A percentile compares a stretch with the other conserved stretches of the same genome.
These are phyloP conservation scores for Penicillium sp. DNA, from an alignment of 2,329 filamentous ascomycete genomes.

Conservation along the genomic window DNA sequence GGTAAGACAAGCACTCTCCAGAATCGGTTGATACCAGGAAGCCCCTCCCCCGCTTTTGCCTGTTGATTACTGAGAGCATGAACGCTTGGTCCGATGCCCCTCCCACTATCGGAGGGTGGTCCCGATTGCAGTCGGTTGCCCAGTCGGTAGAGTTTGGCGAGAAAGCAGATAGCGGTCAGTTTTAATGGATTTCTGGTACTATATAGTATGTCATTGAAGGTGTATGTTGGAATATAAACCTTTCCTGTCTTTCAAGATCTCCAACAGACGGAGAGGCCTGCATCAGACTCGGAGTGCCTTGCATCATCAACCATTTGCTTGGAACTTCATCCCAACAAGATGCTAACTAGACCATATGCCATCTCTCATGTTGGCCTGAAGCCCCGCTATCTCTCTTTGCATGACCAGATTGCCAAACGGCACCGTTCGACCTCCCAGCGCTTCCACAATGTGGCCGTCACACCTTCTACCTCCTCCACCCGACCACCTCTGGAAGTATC, in stretches of 20 bases:
- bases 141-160: slow-evolving; percentile 3
- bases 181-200: background rate
- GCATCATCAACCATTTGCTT: no score
- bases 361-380: background rate
- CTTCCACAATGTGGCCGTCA: slow-evolving; percentile 18
- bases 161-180: background rate
- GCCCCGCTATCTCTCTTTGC: background rate
- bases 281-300: background rate
- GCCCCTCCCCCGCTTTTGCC: background rate
- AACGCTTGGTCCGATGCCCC: slow-evolving; percentile 10
- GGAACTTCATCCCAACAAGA: no score
- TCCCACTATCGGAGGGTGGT: slow-evolving; percentile 16
- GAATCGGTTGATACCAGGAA: background rate
- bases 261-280: background rate
- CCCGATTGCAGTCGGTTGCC: slow-evolving; percentile 20
- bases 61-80: background rate
- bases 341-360: slow-evolving; percentile 11
- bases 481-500: slow-evolving; percentile 15
- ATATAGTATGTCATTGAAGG: background rate
- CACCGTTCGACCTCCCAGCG: slow-evolving; percentile 20
- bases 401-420: background rate
- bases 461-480: background rate
- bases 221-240: background rate
- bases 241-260: background rate
- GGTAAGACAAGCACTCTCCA: background rate